A percentile compares a stretch with the other conserved stretches of the same genome.
Conservation (phyloP, 495 filamentous ascomycete species). For the Hypoxylon trugodes region DNA sequence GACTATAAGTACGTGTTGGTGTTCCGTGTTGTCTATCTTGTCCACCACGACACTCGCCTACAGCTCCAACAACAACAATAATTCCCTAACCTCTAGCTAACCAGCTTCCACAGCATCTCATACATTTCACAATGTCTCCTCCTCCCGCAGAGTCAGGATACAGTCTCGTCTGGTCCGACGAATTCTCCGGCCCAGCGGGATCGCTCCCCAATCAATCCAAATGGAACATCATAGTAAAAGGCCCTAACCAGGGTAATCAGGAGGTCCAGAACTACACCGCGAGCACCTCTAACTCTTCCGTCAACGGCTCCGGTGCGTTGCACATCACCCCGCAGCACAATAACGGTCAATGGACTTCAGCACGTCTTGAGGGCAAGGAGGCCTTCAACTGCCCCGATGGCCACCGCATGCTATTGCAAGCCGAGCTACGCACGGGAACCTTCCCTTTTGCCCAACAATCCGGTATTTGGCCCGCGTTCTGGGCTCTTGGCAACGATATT, state of each 20-base stretch:
- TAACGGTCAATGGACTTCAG: conserved; percentile 38
- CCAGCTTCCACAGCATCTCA: background rate
- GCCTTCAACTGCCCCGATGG: conserved; percentile 29
- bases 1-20: too few relatives aligned
- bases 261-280: conserved; percentile 40
- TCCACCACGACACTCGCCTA: too few relatives aligned
- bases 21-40: too few relatives aligned
- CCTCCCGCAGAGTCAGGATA: conserved; percentile 36
- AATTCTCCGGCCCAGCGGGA: conserved; percentile 26
- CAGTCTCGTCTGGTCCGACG: conserved; percentile 31
- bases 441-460: conserved; percentile 27
- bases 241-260: conserved; percentile 34
- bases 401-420: conserved; percentile 36
- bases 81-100: too few relatives aligned
- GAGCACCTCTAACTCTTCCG: conserved; percentile 29
- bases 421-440: conserved; percentile 34
- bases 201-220: conserved; percentile 30
- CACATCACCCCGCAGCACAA: conserved; percentile 31
- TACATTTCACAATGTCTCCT: conserved; percentile 30
- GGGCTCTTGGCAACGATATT: conserved; percentile 39
- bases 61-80: too few relatives aligned
- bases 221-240: conserved; percentile 18
- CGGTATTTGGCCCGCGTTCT: conserved; percentile 47
- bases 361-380: conserved; percentile 36
- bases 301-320: conserved; percentile 18